Percentiles rank a stretch among this genome's conserved stretches.
Evolutionary conservation across 352 stramenopile species (phyloP).

Genomic region (Phytophthora nicotianae): DNA sequence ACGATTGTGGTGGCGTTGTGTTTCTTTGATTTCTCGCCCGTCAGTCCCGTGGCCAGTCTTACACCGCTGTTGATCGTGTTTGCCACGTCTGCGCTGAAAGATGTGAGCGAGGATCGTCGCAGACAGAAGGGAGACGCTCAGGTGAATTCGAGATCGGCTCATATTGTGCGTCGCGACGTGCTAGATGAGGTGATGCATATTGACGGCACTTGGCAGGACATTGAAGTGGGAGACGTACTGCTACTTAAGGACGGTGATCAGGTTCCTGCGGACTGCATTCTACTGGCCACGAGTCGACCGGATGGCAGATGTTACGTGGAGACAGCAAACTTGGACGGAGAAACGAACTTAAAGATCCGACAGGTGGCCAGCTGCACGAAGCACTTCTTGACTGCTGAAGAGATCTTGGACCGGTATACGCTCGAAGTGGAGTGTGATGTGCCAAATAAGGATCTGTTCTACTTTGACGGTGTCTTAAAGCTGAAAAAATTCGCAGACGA

Average conservation of each 20-base stretch:
- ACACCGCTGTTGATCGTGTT: conserved; percentile 89
- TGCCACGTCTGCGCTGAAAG: conserved; percentile 87
- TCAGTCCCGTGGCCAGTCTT: conserved; percentile 83
- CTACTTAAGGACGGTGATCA: conserved; percentile 84
- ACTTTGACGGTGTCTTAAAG: conserved; percentile 80
- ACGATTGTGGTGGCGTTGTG: conserved; percentile 90
- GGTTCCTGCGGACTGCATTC: conserved; percentile 80
- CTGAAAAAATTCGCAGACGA: conserved; percentile 30
- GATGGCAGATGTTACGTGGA: conserved; percentile 88
- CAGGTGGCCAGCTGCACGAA: conserved; percentile 78
- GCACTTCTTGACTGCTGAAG: conserved; percentile 70
- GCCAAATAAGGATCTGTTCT: conserved; percentile 88
- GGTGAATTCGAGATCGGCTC: conserved; percentile 79
- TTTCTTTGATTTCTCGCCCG: conserved; percentile 89
- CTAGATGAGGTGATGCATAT: conserved; percentile 65
- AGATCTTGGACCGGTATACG: conserved; percentile 71
- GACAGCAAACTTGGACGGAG: conserved; percentile 86
- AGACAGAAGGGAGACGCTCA: conserved; percentile 77
- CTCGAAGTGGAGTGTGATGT: conserved; percentile 80
- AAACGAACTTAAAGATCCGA: conserved; percentile 91
- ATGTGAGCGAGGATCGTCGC: conserved; percentile 83
- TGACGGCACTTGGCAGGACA: conserved; percentile 83
- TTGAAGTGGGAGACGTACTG: conserved; percentile 84
- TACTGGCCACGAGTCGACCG: conserved; percentile 73
- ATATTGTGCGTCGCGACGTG: conserved; percentile 73